Base-by-base conservation (phyloP, 2,329 filamentous ascomycete species). In the Penicillium sp. region DNA sequence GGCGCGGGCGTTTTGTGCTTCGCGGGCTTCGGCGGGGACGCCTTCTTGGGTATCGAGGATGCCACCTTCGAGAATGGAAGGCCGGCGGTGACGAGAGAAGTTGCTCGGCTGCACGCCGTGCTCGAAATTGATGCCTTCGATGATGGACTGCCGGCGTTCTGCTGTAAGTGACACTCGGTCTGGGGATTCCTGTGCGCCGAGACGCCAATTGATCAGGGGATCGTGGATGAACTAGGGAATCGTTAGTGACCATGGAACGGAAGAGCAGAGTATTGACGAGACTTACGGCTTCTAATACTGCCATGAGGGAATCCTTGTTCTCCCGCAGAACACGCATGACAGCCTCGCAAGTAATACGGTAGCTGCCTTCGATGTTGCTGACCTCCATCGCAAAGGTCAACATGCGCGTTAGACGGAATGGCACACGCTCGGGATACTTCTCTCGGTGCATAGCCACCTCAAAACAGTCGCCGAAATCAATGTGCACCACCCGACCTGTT, bases 381-480 rank as follows among this genome's bases (percentile, higher is more conserved):
- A 98, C 93, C 74, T 99, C 93, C 93, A 99, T 98, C 20, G 95
- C 95, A 67, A 96, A 98, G 0, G 95, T 99, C 72, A 98, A 82
- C 93, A 99, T 99, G 59, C 93, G 83, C 2, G 93, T 99, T 42
- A 99, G 78, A 50, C 95, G 86, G 88, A 99, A 99, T 0, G 93
- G 95, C 50, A 98, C 93, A 45, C 92, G 81, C 72, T 99, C 93
- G 0, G 93, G 93, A 66, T 96, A 99, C 71, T 98, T 98, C 72
- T 99, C 95, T 60, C 95, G 88, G 75, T 98, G 95, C 91, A 96
- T 98, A 24, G 95, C 93, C 46, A 98, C 89, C 71, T 99, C 93
- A 74, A 99, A 99, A 70, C 93, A 99, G 74, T 98, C 93, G 61
- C 93, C 95, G 64, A 98, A 98, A 76, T 99, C 93, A 62, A 98